Conservation (phyloP, 805 yeast species). For the Lipomyces sp. region DNA sequence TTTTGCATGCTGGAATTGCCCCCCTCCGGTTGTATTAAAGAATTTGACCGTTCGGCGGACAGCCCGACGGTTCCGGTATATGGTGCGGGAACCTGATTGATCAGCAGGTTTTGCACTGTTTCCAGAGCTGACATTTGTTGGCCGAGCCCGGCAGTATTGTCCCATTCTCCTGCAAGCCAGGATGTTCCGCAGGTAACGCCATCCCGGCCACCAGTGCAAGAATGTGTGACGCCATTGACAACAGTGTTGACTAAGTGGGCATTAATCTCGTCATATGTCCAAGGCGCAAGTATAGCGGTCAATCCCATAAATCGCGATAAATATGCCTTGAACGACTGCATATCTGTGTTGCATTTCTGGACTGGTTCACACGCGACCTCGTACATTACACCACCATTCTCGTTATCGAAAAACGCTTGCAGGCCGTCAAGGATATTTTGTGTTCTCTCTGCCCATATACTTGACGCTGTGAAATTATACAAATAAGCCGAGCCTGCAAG, state of each 20-base stretch:
- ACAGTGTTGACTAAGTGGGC: constrained; percentile 51
- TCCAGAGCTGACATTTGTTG: constrained; percentile 91
- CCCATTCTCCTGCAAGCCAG: constrained; percentile 75
- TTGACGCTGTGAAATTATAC: constrained; percentile 71
- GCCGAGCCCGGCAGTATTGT: constrained; percentile 79
- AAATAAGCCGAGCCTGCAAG: constrained; percentile 80
- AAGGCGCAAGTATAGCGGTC: constrained; percentile 73
- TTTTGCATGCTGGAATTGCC: neutral
- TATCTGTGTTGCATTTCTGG: constrained; percentile 77
- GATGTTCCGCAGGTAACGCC: constrained; percentile 86
- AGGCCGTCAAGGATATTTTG: constrained; percentile 60
- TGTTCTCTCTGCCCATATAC: constrained; percentile 69
- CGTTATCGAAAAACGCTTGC: constrained; percentile 51
- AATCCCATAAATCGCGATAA: constrained; percentile 73
- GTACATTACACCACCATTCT: constrained; percentile 59
- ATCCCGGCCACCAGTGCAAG: constrained; percentile 87
- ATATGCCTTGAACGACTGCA: constrained; percentile 89
- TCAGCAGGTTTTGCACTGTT: constrained; percentile 49
- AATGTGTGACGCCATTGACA: constrained; percentile 73
- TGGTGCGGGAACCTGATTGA: constrained; percentile 48
- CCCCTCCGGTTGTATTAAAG: no score
- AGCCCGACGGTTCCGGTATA: constrained; percentile 54
- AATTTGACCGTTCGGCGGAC: constrained; percentile 47
- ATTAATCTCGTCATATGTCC: constrained; percentile 46
- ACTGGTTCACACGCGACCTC: constrained; percentile 83